Conservation (phyloP, 768 basidiomycete genomes). For the Rhizopogon roseolus region DNA sequence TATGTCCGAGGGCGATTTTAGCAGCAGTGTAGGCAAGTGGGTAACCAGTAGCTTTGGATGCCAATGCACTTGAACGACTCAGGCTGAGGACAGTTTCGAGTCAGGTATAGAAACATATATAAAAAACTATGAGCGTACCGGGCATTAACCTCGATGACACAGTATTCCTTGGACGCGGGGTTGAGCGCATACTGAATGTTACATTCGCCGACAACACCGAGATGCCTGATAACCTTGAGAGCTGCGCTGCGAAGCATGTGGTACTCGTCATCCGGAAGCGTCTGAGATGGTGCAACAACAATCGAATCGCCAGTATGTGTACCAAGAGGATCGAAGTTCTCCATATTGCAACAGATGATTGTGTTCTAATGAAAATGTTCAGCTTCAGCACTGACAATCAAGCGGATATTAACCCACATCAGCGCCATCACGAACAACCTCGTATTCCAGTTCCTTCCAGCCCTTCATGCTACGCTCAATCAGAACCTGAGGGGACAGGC, state of each 20-base stretch:
- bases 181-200: slow-evolving; percentile 99
- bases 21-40: slow-evolving; percentile 99
- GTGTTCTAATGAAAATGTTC: slow-evolving; percentile 62
- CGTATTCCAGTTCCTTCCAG: slow-evolving; percentile 99
- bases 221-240: slow-evolving; percentile 89
- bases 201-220: slow-evolving; percentile 91
- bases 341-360: slow-evolving; percentile 99
- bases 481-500: slow-evolving; percentile 90
- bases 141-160: slow-evolving; percentile 97
- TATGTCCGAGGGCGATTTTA: slow-evolving; percentile 96
- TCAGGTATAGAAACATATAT: not conserved
- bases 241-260: slow-evolving; percentile 99
- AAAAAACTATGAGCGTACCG: slow-evolving; percentile 40
- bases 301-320: slow-evolving; percentile 99
- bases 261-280: slow-evolving; percentile 95
- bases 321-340: slow-evolving; percentile 98
- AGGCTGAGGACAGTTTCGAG: slow-evolving; percentile 34
- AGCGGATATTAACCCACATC: slow-evolving; percentile 57
- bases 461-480: slow-evolving; percentile 99
- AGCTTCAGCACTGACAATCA: slow-evolving; percentile 7
- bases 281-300: slow-evolving; percentile 98
- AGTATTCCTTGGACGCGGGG: slow-evolving; percentile 88
- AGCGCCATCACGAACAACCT: slow-evolving; percentile 96
- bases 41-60: slow-evolving; percentile 98
- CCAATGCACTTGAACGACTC: slow-evolving; percentile 90